Base-by-base conservation (phyloP, 371 early-diverging fungal genomes). In the Apophysomyces variabilis region DNA sequence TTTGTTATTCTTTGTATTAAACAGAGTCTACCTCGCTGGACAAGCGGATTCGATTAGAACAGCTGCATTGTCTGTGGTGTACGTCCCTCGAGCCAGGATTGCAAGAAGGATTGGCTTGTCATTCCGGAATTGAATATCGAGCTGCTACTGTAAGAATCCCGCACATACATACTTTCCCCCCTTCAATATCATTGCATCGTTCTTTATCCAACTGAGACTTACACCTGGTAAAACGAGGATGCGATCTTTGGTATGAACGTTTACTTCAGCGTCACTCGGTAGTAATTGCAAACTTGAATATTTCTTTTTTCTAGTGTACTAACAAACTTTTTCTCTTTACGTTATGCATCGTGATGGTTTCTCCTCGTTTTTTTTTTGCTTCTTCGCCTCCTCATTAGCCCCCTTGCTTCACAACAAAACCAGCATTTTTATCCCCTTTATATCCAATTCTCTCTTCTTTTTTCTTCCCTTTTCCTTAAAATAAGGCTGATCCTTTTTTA, bases 371-470 rank as follows among this genome's bases (percentile, higher is more conserved):
- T 26, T 50, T 18, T 16, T 26, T 26, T 26, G 32, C 32, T 26
- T 50, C 54, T 50, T 21, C 9, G 21, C 21, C 54, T 50, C 54
- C 54, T 50, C 54, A 32, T 50, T 50, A 21, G 21, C 21, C 54
- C 54, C 54, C 54, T 50, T 50, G 54, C 54, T 21, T n/a, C 9
- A 50, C 18, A 50, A 9, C 54, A 50, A 50, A 45, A 50, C 21
- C 54, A 50, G 54, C 54, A 50, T 50, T 21, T 50, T 21, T 21
- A 50, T 50, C 54, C 54, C 54, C 54, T 50, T 50, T 50, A 50
- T 50, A 50, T 50, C 54, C n/a, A 26, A 50, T 21, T 26, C 21
- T 50, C 7, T 21, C 21, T 21, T 50, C 9, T 47, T 41, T 41
- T 41, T 41, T 41, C 13, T 41, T 41, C 41, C 8, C 13, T 41